Conservation (phyloP, 2,329 filamentous ascomycete genomes). For the Elsinoe batatas region DNA sequence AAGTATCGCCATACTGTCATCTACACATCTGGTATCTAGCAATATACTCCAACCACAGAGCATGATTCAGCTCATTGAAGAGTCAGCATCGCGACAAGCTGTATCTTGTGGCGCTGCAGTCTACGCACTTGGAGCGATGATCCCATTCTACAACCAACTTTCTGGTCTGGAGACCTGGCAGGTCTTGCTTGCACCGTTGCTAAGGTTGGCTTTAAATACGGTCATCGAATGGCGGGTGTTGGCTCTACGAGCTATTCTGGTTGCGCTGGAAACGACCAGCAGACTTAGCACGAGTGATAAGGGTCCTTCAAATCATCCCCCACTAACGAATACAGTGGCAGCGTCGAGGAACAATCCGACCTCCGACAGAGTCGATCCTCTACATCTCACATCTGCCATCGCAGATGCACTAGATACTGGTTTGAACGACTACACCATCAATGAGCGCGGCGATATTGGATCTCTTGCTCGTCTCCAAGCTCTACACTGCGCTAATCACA, state of each 20-base stretch:
- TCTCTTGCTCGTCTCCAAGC: constrained; percentile 76
- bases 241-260: constrained; percentile 31
- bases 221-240: constrained; percentile 38
- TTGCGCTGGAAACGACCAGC: constrained; percentile 17
- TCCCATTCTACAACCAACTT: not conserved
- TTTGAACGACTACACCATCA: constrained; percentile 84
- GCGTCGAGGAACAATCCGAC: not conserved
- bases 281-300: not conserved
- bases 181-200: constrained; percentile 27
- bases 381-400: constrained; percentile 16
- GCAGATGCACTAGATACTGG: constrained; percentile 27
- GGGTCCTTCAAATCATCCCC: not conserved
- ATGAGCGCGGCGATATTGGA: constrained; percentile 79
- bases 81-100: not conserved
- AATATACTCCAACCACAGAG: not conserved
- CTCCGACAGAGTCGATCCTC: not conserved
- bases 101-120: not conserved
- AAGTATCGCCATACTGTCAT: not conserved
- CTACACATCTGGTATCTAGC: not conserved
- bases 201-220: constrained; percentile 20
- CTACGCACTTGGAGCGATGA: not conserved
- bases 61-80: not conserved
- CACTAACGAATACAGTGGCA: too few relatives aligned
- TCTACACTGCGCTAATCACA: constrained; percentile 52
- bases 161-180: constrained; percentile 16